Conservation (phyloP, 2,329 filamentous ascomycete genomes). For the Aspergillus sp. region DNA sequence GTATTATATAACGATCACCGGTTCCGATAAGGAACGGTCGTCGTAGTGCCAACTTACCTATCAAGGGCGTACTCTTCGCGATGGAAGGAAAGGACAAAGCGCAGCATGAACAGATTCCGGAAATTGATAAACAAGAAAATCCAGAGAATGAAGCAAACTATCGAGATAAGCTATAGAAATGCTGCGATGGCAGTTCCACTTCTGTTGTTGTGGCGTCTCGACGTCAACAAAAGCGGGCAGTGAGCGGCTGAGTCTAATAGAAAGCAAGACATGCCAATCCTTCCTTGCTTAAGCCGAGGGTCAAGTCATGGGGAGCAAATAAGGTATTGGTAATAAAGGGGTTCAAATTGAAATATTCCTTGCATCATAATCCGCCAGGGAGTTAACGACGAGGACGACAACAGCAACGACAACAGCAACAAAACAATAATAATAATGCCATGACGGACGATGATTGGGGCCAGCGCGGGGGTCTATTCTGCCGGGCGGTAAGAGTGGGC, state of each 20-base stretch:
- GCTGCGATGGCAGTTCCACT: slow-evolving; percentile 6
- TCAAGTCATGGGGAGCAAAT: neutral
- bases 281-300: slow-evolving; percentile 10
- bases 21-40: neutral
- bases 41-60: slow-evolving; percentile 7
- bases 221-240: slow-evolving; percentile 9
- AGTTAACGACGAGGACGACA: slow-evolving; percentile 1
- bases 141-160: slow-evolving; percentile 4
- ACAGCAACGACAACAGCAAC: slow-evolving; percentile 11
- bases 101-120: neutral
- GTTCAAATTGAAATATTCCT: slow-evolving; percentile 16
- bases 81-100: slow-evolving; percentile 9
- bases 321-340: slow-evolving; percentile 2
- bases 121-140: slow-evolving; percentile 1
- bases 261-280: slow-evolving; percentile 5
- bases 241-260: slow-evolving; percentile 7
- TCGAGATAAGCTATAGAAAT: slow-evolving; percentile 5
- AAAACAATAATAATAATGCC: slow-evolving; percentile 8
- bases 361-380: slow-evolving; percentile 18
- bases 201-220: slow-evolving; percentile 17
- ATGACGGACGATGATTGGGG: slow-evolving; percentile 18
- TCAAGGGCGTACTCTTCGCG: slow-evolving; percentile 7
- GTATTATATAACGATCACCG: slow-evolving; percentile 1
- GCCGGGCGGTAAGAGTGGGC: slow-evolving; percentile 25
- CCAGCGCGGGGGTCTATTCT: slow-evolving; percentile 32